Conservation (phyloP, 2,329 filamentous ascomycete species). For the Aureobasidium leucospermi region DNA sequence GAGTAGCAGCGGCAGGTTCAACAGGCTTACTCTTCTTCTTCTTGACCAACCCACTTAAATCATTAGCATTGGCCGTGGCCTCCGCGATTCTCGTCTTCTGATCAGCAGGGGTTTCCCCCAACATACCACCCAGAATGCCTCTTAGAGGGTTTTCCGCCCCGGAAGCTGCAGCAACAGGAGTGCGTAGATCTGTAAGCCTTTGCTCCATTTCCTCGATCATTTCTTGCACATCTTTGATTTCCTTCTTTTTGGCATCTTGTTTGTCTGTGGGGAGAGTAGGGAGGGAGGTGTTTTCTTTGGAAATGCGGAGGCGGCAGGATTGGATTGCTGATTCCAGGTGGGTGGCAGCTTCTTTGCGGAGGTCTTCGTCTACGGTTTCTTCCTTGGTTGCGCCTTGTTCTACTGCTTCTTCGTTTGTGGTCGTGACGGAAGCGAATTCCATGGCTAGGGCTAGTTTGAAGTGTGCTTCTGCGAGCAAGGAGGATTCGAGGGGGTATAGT, state of each 20-base stretch:
- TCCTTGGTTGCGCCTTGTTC: conserved; percentile 30
- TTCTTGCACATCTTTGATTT: conserved; percentile 67
- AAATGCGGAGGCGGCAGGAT: conserved; percentile 63
- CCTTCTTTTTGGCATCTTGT: conserved; percentile 53
- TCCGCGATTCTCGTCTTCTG: conserved; percentile 61
- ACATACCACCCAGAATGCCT: conserved; percentile 56
- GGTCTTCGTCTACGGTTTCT: conserved; percentile 54
- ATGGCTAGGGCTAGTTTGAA: conserved; percentile 93
- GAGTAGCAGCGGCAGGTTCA: conserved; percentile 12
- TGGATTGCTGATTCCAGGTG: conserved; percentile 69
- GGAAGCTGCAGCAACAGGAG: conserved; percentile 39
- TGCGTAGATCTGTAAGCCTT: conserved; percentile 62
- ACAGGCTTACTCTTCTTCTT: conserved; percentile 47
- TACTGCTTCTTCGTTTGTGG: conserved; percentile 45
- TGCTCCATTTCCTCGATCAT: conserved; percentile 73
- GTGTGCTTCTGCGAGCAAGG: conserved; percentile 86
- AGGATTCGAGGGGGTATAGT: conserved; percentile 71
- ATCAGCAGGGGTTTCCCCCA: conserved; percentile 55
- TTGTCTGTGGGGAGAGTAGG: conserved; percentile 51
- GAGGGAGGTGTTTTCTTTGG: conserved; percentile 61
- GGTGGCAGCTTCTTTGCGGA: conserved; percentile 62
- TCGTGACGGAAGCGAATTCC: conserved; percentile 80
- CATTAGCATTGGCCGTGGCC: conserved; percentile 65
- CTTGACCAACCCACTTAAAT: conserved; percentile 66
- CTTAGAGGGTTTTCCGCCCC: conserved; percentile 40